A percentile compares a stretch with the other conserved stretches of the same genome.
phyloP scores from a whole-genome alignment of 2,329 filamentous ascomycete genomes.

The Cladosporium sp. region DNA sequence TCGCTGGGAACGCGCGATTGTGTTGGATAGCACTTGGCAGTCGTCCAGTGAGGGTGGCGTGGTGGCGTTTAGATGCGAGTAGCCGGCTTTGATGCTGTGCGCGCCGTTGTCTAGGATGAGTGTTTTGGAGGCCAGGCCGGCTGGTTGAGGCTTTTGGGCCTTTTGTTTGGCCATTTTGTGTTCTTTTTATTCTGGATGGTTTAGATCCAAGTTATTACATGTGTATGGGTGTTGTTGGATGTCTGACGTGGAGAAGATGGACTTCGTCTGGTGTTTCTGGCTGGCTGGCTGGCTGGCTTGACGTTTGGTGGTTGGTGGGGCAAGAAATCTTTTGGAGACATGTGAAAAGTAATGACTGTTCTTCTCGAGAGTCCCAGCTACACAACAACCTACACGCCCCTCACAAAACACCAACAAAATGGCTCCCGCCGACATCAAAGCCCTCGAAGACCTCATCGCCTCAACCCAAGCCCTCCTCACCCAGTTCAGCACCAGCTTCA shows the following conservation, averaged over 20 bases:
- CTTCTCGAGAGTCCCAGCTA: too few relatives aligned
- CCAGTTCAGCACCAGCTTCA: slow-evolving; percentile 28
- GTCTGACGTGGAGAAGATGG: not conserved
- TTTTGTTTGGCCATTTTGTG: slow-evolving; percentile 12
- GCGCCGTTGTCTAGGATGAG: slow-evolving; percentile 93
- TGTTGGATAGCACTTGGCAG: slow-evolving; percentile 78
- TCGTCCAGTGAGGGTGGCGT: slow-evolving; percentile 37
- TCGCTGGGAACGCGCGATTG: slow-evolving; percentile 72
- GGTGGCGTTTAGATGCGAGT: slow-evolving; percentile 39
- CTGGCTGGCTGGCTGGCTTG: too few relatives aligned
- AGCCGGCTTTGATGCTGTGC: slow-evolving; percentile 85
- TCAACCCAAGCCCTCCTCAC: slow-evolving; percentile 29
- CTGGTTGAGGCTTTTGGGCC: not conserved
- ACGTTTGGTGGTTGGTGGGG: too few relatives aligned
- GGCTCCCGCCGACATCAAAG: slow-evolving; percentile 24
- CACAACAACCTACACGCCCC: too few relatives aligned
- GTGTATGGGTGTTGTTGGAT: not conserved
- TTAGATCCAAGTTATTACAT: not conserved
- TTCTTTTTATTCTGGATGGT: not conserved
- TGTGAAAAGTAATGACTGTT: slow-evolving; percentile 4
- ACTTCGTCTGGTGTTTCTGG: too few relatives aligned
- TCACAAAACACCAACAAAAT: slow-evolving; percentile 16
- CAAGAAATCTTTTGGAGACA: not conserved
- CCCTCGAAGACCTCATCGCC: slow-evolving; percentile 26
- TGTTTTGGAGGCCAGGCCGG: slow-evolving; percentile 41